Evolutionary conservation across 345 rosid species (phyloP).

Genomic region (Eucalyptus marginata): DNA sequence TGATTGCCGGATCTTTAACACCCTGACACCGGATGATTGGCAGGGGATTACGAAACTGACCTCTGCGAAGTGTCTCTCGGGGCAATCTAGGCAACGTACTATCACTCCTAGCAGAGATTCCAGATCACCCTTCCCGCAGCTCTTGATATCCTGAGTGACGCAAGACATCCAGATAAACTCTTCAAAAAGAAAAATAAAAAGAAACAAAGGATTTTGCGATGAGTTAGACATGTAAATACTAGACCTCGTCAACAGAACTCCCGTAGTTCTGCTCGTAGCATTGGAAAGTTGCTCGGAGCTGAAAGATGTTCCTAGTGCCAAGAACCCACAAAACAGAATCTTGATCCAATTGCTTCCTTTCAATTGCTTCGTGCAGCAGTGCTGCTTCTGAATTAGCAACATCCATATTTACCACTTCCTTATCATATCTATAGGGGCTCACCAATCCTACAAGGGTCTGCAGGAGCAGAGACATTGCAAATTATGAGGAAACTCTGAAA

Average conservation of each 20-base stretch:
- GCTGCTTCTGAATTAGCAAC: conserved; percentile 58
- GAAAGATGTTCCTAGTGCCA: conserved; percentile 57
- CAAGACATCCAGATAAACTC: not conserved
- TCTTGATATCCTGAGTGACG: conserved; percentile 40
- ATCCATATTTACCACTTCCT: conserved; percentile 34
- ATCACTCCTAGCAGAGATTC: conserved; percentile 33
- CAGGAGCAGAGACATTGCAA: not conserved
- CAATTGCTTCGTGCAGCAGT: conserved; percentile 47
- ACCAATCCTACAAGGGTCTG: conserved; percentile 66
- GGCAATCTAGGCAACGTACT: conserved; percentile 47
- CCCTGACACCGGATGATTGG: not conserved
- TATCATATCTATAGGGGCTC: conserved; percentile 70
- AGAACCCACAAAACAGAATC: conserved; percentile 56
- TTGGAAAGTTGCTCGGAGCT: conserved; percentile 62
- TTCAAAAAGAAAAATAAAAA: not conserved
- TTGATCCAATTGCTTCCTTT: conserved; percentile 38
- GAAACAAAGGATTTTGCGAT: not conserved
- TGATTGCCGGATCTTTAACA: not conserved
- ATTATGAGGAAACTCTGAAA: not conserved
- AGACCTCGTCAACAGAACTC: conserved; percentile 54
- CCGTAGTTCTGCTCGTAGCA: conserved; percentile 43
- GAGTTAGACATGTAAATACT: not conserved
- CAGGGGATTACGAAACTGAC: conserved; percentile 1
- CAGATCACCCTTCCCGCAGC: conserved; percentile 43
- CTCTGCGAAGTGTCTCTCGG: conserved; percentile 86